A percentile compares a stretch with the other conserved stretches of the same genome.
Conservation (phyloP, 495 filamentous ascomycete species). For the Hypoxylon subgilvum region DNA sequence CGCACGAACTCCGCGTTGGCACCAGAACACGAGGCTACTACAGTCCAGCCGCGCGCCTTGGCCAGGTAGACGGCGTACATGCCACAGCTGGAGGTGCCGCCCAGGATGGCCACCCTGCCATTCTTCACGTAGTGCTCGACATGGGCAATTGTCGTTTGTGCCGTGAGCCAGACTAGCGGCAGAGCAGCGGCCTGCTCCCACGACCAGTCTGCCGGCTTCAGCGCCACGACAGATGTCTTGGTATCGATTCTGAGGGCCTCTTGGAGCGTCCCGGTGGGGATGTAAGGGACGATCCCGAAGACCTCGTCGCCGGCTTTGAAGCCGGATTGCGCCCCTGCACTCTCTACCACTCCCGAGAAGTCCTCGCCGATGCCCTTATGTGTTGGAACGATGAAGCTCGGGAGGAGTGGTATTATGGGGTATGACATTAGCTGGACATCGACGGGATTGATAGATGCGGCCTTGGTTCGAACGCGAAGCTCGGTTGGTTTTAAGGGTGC, state of each 20-base stretch:
- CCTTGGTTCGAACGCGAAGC: not conserved
- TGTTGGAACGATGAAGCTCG: not conserved
- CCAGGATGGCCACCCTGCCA: not conserved
- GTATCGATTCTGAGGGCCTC: not conserved
- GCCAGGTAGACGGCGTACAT: not conserved
- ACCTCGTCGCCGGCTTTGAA: not conserved
- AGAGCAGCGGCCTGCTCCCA: constrained; percentile 2
- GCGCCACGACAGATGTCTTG: not conserved
- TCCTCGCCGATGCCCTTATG: not conserved
- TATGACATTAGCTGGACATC: not conserved
- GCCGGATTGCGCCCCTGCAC: not conserved
- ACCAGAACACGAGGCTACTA: not conserved
- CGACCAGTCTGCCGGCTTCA: not conserved
- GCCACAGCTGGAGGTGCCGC: not conserved
- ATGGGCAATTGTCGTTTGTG: not conserved
- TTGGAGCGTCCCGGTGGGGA: not conserved
- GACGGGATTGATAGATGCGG: not conserved
- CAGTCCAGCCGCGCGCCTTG: constrained; percentile 1
- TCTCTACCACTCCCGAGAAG: not conserved
- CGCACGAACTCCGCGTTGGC: not conserved
- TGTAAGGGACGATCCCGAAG: not conserved
- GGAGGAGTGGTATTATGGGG: not conserved
- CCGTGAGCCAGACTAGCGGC: constrained; percentile 2
- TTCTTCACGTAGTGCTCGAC: not conserved
- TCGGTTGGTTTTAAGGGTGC: not conserved